Base-by-base conservation (phyloP, 139 green algal species). In the Auxenochlorella protothecoides region DNA sequence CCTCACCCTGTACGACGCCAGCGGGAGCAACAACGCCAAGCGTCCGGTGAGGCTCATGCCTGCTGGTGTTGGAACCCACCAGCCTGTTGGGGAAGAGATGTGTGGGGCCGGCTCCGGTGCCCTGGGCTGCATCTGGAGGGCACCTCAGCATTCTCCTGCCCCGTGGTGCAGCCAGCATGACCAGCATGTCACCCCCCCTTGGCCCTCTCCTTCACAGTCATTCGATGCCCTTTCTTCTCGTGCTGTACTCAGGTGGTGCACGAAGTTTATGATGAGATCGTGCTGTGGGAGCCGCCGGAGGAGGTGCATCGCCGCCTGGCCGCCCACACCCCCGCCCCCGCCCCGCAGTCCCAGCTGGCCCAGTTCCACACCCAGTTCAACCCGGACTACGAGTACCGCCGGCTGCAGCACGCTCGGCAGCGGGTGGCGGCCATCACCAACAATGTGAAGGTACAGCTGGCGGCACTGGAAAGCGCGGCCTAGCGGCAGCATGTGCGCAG, bases 231-330 rank as follows among this genome's bases (percentile, higher is more conserved):
- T 57, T 54, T 53, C 12, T 59, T 13, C 11, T 6, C 44, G 2
- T 53, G 72, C 27, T 44, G 27, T 44, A 44, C 27, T 44, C 76
- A 81, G 78, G 76, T 88, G 57, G 80, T 85, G 44, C 71, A 70
- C 44, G 90, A 96, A 76, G 74, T 75, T 44, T 96, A 94, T 67
- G 93, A 98, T 56, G 93, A 98, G 78, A 56, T 98, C 7, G 87
- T 97, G 14, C 92, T 98, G 74, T 86, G 74, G 62, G 87, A 98
- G 71, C 92, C 92, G 0, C 69, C 79, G 3, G 79, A 89, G 55
- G 76, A 73, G 4, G 96, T 98, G 67, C 89, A 89, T 65, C 72
- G 86, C 27, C 74, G 84, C 2, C 70, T 89, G 52, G 75, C 68
- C 16, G 66, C 59, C 0, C 70, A 79, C 68, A 53, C 63, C 68